Conservation (phyloP, 257 asterid genomes). For the Oldenlandia corymbosa region DNA sequence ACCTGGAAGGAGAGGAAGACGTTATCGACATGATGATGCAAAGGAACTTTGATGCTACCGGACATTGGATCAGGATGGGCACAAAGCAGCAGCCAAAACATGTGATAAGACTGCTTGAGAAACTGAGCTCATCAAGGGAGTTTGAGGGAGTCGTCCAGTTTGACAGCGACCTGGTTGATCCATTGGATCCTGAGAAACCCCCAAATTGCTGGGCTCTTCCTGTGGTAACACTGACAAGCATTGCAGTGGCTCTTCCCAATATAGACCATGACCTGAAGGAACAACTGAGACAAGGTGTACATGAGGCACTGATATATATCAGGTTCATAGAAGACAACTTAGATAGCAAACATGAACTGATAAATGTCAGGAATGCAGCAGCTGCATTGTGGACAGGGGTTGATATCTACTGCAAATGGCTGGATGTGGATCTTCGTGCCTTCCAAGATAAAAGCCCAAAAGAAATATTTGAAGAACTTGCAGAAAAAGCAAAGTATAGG, state of each 20-base stretch:
- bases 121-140: constrained; percentile 31
- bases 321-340: constrained; percentile 45
- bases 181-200: constrained; percentile 53
- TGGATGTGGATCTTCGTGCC: constrained; percentile 52
- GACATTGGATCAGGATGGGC: constrained; percentile 56
- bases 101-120: constrained; percentile 41
- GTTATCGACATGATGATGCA: constrained; percentile 52
- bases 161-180: constrained; percentile 43
- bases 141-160: constrained; percentile 56
- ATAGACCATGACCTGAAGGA: constrained; percentile 24
- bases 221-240: constrained; percentile 67
- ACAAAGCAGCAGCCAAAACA: constrained; percentile 46
- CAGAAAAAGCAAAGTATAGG: constrained; percentile 43
- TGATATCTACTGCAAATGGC: constrained; percentile 60
- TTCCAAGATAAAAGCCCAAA: constrained; percentile 28
- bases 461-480: constrained; percentile 42
- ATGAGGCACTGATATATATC: constrained; percentile 50
- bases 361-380: constrained; percentile 55
- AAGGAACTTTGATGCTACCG: constrained; percentile 37
- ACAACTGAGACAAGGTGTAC: constrained; percentile 34
- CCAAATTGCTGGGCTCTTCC: constrained; percentile 86
- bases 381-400: constrained; percentile 52
- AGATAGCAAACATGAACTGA: constrained; percentile 26
- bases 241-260: constrained; percentile 48
- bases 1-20: constrained; percentile 71